Percentiles rank a stretch among this genome's conserved stretches.
phyloP scores from a whole-genome alignment of 768 basidiomycete genomes.

The Epithele typhae region DNA sequence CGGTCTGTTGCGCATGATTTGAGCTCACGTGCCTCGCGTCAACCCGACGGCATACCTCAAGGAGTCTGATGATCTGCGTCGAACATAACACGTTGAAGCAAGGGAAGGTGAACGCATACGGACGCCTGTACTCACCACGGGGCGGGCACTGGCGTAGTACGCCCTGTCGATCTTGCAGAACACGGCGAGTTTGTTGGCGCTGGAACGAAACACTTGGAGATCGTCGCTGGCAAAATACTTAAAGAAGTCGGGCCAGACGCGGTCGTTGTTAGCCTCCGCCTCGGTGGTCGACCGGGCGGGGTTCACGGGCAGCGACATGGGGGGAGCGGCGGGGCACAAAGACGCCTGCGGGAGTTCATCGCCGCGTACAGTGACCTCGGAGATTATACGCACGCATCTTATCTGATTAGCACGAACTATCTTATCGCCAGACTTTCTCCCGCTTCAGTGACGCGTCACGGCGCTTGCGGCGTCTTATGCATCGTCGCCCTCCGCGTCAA shows the following conservation, averaged over 20 bases:
- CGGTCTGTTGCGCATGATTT: no score
- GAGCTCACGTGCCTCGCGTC: no score
- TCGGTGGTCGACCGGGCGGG: no score
- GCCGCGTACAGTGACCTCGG: no score
- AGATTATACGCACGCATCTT: not conserved
- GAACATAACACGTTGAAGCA: not conserved
- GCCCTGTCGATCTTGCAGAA: constrained; percentile 20
- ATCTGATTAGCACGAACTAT: not conserved
- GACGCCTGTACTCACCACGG: constrained; percentile 13
- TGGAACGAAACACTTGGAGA: constrained; percentile 3
- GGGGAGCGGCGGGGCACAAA: no score
- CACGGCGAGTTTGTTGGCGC: constrained; percentile 13
- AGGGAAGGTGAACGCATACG: not conserved
- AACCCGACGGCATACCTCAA: constrained; percentile 15
- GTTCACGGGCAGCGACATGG: no score
- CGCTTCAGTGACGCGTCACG: constrained; percentile 15
- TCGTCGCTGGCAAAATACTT: constrained; percentile 10
- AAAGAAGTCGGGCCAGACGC: constrained; percentile 17
- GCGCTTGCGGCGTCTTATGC: constrained; percentile 7
- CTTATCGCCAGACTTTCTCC: not conserved
- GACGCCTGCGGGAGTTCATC: no score
- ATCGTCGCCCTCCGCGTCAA: constrained; percentile 1
- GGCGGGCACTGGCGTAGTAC: constrained; percentile 21
- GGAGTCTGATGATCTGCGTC: constrained; percentile 16
- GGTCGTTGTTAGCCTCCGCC: constrained; percentile 20